Conservation (phyloP, 495 filamentous ascomycete genomes). For the Symbiotaphrina buchneri region DNA sequence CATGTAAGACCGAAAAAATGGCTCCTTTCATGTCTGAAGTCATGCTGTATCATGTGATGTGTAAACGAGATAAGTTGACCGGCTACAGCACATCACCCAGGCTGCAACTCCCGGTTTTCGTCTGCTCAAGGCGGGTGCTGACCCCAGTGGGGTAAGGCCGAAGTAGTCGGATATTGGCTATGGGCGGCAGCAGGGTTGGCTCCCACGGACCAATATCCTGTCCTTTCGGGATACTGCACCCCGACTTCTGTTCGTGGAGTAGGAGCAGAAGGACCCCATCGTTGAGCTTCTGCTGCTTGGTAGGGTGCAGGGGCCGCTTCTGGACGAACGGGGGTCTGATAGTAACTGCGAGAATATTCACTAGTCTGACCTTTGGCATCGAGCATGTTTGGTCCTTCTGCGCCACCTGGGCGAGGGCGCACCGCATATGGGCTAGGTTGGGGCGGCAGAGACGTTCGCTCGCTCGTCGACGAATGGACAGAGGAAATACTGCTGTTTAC, state of each 20-base stretch:
- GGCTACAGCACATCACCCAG: too few relatives aligned
- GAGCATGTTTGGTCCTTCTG: not conserved
- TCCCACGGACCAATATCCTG: not conserved
- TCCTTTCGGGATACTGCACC: not conserved
- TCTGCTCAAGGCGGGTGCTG: too few relatives aligned
- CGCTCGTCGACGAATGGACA: not conserved
- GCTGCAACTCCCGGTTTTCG: too few relatives aligned
- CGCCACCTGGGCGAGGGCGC: not conserved
- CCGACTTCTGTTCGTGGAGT: not conserved
- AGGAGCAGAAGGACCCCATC: not conserved
- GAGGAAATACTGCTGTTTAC: not conserved
- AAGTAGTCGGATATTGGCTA: conserved; percentile 1
- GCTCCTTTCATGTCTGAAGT: too few relatives aligned
- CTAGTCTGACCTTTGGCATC: not conserved
- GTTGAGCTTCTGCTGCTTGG: not conserved
- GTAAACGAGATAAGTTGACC: too few relatives aligned
- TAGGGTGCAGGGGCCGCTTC: conserved; percentile 1
- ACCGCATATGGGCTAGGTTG: not conserved
- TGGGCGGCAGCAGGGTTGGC: not conserved
- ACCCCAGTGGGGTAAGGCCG: conserved; percentile 3
- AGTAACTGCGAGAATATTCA: not conserved
- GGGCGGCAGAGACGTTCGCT: not conserved
- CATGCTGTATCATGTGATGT: too few relatives aligned
- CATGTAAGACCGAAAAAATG: too few relatives aligned
- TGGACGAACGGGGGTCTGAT: not conserved